Conservation (phyloP, 2,329 filamentous ascomycete genomes). For the Xylaria sp. region DNA sequence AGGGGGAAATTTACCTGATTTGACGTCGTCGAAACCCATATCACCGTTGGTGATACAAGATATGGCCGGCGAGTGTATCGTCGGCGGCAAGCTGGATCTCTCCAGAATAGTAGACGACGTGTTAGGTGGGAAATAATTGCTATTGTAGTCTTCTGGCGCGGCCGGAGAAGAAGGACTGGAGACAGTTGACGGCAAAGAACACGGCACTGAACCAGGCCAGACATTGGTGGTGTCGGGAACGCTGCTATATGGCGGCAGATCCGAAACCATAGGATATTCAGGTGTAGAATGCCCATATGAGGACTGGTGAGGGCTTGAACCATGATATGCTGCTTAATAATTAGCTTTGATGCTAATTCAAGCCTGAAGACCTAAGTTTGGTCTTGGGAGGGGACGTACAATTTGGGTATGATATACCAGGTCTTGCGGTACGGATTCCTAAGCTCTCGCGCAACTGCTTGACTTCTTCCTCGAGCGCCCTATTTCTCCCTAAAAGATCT, state of each 20-base stretch:
- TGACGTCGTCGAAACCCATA: slow-evolving; percentile 50
- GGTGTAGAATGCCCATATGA: slow-evolving; percentile 55
- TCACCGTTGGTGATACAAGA: slow-evolving; percentile 47
- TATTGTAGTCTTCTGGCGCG: slow-evolving; percentile 58
- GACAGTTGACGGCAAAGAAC: slow-evolving; percentile 59
- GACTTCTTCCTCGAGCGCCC: slow-evolving; percentile 64
- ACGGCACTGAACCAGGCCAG: slow-evolving; percentile 58
- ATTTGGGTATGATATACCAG: slow-evolving; percentile 42
- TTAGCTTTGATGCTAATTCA: slow-evolving; percentile 20
- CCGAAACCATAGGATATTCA: slow-evolving; percentile 57
- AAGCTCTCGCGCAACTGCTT: slow-evolving; percentile 57
- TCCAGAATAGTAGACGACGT: slow-evolving; percentile 58
- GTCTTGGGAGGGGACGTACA: slow-evolving; percentile 37
- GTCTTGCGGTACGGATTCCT: slow-evolving; percentile 51
- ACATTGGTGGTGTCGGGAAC: slow-evolving; percentile 57
- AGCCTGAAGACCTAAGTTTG: neutral
- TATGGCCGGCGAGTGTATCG: slow-evolving; percentile 48
- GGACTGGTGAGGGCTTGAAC: slow-evolving; percentile 56
- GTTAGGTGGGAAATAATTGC: slow-evolving; percentile 60
- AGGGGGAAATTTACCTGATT: slow-evolving; percentile 46
- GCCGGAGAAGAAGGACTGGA: slow-evolving; percentile 63
- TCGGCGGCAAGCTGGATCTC: slow-evolving; percentile 43
- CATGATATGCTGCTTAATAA: slow-evolving; percentile 37
- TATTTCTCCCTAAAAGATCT: slow-evolving; percentile 62
- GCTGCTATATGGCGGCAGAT: slow-evolving; percentile 54